Conservation (phyloP, 345 rosid genomes). For the Populus deltoides region DNA sequence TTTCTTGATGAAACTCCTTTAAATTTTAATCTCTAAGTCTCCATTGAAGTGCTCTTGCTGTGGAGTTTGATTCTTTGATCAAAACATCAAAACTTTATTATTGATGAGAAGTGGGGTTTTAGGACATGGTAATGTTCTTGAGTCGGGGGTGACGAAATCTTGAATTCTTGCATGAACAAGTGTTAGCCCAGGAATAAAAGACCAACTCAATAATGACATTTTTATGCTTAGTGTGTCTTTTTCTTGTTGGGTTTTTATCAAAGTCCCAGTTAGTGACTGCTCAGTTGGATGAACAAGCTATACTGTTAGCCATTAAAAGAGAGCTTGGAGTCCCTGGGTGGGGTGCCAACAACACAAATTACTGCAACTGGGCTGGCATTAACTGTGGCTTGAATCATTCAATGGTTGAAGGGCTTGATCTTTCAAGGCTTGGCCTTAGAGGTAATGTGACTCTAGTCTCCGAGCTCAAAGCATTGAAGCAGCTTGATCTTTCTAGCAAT, state of each 20-base stretch:
- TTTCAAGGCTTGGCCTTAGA: conserved; percentile 72
- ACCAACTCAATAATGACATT: conserved; percentile 36
- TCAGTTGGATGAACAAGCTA: conserved; percentile 51
- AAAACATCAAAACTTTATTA: neutral
- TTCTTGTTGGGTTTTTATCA: conserved; percentile 55
- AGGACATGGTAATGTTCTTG: neutral
- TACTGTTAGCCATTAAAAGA: conserved; percentile 56
- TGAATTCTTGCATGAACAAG: conserved; percentile 22
- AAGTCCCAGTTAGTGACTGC: conserved; percentile 41
- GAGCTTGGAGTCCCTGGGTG: conserved; percentile 83
- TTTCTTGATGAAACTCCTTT: neutral
- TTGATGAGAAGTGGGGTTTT: neutral
- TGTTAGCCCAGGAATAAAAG: neutral
- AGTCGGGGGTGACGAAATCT: neutral
- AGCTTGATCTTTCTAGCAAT: conserved; percentile 34
- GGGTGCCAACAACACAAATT: conserved; percentile 61
- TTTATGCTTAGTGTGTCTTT: conserved; percentile 37
- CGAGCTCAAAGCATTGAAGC: conserved; percentile 28
- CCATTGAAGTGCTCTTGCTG: neutral
- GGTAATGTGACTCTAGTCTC: conserved; percentile 73
- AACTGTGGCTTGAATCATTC: conserved; percentile 61
- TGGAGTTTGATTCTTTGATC: conserved; percentile 23
- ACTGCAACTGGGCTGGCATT: conserved; percentile 79
- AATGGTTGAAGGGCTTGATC: conserved; percentile 65
- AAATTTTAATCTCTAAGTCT: neutral